Base-by-base conservation (phyloP, 192 early-diverging fungal genomes). In the Oehlia diaphana region DNA sequence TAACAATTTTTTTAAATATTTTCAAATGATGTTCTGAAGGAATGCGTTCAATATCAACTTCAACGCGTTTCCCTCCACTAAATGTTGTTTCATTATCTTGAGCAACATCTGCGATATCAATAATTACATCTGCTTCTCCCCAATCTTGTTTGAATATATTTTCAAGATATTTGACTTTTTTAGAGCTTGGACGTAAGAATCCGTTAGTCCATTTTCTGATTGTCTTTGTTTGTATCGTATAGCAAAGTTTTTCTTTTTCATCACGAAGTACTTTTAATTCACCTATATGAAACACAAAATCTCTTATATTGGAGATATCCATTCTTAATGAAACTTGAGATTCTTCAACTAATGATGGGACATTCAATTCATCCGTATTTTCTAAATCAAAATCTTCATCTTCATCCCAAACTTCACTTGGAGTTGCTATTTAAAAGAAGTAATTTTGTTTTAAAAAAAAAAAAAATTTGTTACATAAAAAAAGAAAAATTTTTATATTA, bases 351-450 rank as follows among this genome's bases (percentile, higher is more conserved):
- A 71, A 61, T 19, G 53, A 65, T 2, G 85, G 85, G 61, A 86
- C 85, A 61, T 76, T 80, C 31, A 86, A 80, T n/a, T 82, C 82
- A 8, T 66, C 44, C 0, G 65, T 44, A 44, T 44, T 72, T 9
- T 77, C 82, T 53, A 83, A 75, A 63, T 82, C 85, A 76, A 83
- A 86, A 58, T 83, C 82, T 50, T 82, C 85, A 58, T 83, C 82
- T 62, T 82, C 85, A 74, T 86, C 85, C 85, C 85, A 86, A 72
- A 77, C 82, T 71, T 86, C 85, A 33, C 82, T 82, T 9, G 82
- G 76, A 4, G 79, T 79, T 3, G 79, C 62, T 76, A 37, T 31
- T 31, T 31, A 31, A 31, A 31, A 31, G 28, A n/a, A n/a, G n/a
- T 31, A 31, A 31, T 31, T 31, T 31, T 31, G 28, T 31, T 31